A percentile compares a stretch with the other conserved stretches of the same genome.
Evolutionary conservation across 2,329 filamentous ascomycete species (phyloP).

Genomic region (Teratosphaeria nubilosa): DNA sequence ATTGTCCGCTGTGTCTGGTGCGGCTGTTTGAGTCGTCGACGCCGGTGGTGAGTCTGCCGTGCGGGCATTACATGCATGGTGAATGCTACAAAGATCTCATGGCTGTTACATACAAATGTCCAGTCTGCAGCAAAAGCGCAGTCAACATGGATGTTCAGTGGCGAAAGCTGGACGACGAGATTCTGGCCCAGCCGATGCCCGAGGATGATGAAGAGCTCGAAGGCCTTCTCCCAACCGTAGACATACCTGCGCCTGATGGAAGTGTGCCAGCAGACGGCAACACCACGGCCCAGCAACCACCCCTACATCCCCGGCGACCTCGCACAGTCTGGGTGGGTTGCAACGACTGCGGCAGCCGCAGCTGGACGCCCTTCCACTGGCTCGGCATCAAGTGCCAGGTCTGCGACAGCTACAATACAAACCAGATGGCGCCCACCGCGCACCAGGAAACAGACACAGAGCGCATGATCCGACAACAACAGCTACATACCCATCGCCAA

Average conservation of each 20-base stretch:
- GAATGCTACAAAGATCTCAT: constrained; percentile 83
- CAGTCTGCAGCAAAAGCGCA: constrained; percentile 92
- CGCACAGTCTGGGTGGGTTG: constrained; percentile 68
- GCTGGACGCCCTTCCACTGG: constrained; percentile 85
- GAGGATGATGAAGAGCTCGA: constrained; percentile 27
- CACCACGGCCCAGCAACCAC: neutral
- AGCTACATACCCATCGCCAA: constrained; percentile 18
- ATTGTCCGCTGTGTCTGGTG: constrained; percentile 93
- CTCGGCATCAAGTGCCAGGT: constrained; percentile 75
- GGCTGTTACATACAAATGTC: constrained; percentile 85
- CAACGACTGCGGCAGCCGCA: constrained; percentile 88
- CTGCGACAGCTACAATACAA: constrained; percentile 46
- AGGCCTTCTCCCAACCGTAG: constrained; percentile 14
- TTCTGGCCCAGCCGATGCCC: constrained; percentile 87
- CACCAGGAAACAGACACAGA: constrained; percentile 26
- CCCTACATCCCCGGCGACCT: constrained; percentile 13
- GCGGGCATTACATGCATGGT: constrained; percentile 91
- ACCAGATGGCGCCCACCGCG: constrained; percentile 36
- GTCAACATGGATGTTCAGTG: constrained; percentile 96
- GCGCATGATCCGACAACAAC: constrained; percentile 21
- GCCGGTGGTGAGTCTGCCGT: constrained; percentile 86
- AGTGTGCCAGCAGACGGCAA: constrained; percentile 18
- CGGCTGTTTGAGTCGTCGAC: constrained; percentile 90
- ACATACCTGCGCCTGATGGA: constrained; percentile 36
- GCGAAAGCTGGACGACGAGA: constrained; percentile 77